Conservation (phyloP, 768 basidiomycete genomes). For the Leccinum broughii region DNA sequence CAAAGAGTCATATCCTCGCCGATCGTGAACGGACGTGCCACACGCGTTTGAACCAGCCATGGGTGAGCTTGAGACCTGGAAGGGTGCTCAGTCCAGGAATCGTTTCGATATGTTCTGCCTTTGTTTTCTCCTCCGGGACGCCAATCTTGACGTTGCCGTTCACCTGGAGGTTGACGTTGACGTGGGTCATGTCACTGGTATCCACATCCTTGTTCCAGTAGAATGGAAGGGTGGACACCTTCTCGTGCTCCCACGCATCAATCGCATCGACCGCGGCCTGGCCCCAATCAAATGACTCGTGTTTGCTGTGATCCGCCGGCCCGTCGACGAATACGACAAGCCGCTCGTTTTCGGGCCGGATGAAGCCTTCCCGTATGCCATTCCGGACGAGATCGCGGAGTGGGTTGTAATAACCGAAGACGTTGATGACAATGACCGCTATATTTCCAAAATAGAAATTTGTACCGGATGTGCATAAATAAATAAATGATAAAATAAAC, state of each 20-base stretch:
- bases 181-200: constrained; percentile 31
- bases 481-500: neutral
- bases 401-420: constrained; percentile 79
- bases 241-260: constrained; percentile 52
- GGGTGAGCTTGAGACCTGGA: constrained; percentile 24
- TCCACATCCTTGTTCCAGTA: constrained; percentile 50
- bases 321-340: constrained; percentile 79
- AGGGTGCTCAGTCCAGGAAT: constrained; percentile 24
- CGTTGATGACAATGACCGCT: constrained; percentile 89
- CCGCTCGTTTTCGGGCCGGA: constrained; percentile 56
- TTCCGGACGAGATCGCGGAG: constrained; percentile 72
- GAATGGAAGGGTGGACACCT: constrained; percentile 39
- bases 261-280: constrained; percentile 63
- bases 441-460: neutral
- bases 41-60: constrained; percentile 34
- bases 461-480: neutral
- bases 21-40: constrained; percentile 35
- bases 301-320: constrained; percentile 50
- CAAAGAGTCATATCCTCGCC: constrained; percentile 17
- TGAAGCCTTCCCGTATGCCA: constrained; percentile 73
- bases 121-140: constrained; percentile 7
- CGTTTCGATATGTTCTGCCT: constrained; percentile 21
- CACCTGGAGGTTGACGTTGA: neutral
- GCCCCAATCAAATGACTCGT: constrained; percentile 78
- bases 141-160: neutral